Evolutionary conservation across 2,329 filamentous ascomycete species (phyloP).

Genomic region (Geosmithia morbida): DNA sequence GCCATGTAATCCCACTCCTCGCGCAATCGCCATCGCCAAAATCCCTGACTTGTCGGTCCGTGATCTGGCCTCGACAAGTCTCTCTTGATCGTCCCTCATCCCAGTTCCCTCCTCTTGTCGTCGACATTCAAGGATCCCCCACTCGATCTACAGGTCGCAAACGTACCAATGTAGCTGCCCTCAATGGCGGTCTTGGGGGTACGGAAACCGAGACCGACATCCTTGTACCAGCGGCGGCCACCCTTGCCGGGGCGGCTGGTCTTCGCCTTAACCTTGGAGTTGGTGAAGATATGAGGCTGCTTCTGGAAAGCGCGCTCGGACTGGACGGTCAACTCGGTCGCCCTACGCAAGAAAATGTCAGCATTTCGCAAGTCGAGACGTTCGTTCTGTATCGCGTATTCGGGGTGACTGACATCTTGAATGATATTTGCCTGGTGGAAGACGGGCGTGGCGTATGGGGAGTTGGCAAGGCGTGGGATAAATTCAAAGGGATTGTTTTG

Average conservation of each 20-base stretch:
- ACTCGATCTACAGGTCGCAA: slow-evolving; percentile 5
- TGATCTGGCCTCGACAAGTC: background rate
- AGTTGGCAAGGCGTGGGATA: slow-evolving; percentile 18
- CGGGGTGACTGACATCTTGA: slow-evolving; percentile 25
- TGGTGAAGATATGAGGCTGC: slow-evolving; percentile 99
- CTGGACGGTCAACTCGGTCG: slow-evolving; percentile 98
- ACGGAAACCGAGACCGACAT: slow-evolving; percentile 97
- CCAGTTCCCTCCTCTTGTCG: background rate
- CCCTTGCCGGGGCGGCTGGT: slow-evolving; percentile 79
- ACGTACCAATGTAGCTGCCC: slow-evolving; percentile 97
- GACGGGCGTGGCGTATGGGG: slow-evolving; percentile 18
- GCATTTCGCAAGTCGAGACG: slow-evolving; percentile 1
- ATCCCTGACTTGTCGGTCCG: background rate
- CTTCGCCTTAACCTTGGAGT: slow-evolving; percentile 78
- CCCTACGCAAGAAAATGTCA: slow-evolving; percentile 44
- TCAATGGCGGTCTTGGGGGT: slow-evolving; percentile 98
- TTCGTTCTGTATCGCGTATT: slow-evolving; percentile 1
- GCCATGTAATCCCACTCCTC: background rate
- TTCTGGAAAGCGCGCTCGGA: slow-evolving; percentile 99
- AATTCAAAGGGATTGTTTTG: slow-evolving; percentile 17
- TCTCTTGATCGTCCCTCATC: background rate
- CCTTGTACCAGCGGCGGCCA: slow-evolving; percentile 95
- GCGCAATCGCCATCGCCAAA: background rate
- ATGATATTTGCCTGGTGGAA: slow-evolving; percentile 23
- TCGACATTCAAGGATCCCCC: background rate